phyloP scores from a whole-genome alignment of 2,329 filamentous ascomycete species.

The Phialocephala sp. region DNA sequence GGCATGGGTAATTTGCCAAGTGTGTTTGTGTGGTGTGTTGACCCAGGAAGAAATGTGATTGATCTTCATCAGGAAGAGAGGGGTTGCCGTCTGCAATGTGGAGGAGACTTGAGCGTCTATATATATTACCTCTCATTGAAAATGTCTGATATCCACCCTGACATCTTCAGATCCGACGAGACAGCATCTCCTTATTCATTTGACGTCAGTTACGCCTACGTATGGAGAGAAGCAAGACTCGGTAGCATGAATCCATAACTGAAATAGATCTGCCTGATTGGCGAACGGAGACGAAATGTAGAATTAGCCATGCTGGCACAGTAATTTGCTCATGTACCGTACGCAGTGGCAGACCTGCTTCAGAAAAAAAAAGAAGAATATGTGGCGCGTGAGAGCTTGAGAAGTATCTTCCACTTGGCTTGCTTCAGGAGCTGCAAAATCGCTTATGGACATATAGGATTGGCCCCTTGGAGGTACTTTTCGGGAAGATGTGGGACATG shows the following conservation, averaged over 20 bases:
- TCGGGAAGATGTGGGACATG: neutral
- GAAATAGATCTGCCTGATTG: constrained; percentile 25
- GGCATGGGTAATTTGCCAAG: neutral
- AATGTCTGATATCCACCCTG: neutral
- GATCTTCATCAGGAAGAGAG: neutral
- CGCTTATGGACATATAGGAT: neutral
- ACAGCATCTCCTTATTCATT: neutral
- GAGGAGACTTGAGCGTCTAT: constrained; percentile 1
- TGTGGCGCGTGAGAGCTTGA: neutral
- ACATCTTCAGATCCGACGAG: neutral
- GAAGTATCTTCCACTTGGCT: constrained; percentile 1
- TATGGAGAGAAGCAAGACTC: neutral
- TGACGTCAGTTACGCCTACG: neutral
- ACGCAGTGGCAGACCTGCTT: neutral
- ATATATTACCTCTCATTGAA: neutral
- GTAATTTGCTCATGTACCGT: neutral
- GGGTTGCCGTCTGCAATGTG: neutral
- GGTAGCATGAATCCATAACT: neutral
- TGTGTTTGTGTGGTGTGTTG: constrained; percentile 7
- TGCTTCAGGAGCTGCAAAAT: constrained; percentile 1
- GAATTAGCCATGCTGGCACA: neutral
- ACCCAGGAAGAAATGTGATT: neutral
- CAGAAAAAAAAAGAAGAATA: neutral
- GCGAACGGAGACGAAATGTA: constrained; percentile 22
- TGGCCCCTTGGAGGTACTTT: neutral